Evolutionary conservation across 768 basidiomycete genomes (phyloP).

Genomic region (Lactarius pseudohatsudake): DNA sequence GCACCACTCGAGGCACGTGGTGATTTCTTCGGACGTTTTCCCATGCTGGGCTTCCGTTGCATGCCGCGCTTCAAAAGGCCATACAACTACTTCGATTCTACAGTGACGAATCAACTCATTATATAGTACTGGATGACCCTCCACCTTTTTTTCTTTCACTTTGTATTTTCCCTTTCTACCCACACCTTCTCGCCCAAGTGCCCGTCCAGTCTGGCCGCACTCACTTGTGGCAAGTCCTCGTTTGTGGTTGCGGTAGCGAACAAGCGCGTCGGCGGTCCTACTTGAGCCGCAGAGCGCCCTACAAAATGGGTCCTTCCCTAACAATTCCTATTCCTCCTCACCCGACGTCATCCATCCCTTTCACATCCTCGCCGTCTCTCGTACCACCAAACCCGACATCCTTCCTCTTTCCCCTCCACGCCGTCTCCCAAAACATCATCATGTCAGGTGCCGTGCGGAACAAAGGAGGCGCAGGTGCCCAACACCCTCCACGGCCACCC

Average conservation of each 20-base stretch:
- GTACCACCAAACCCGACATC: not conserved
- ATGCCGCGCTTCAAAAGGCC: too few relatives aligned
- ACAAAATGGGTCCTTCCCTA: slow-evolving; percentile 25
- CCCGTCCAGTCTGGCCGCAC: not conserved
- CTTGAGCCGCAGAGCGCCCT: slow-evolving; percentile 13
- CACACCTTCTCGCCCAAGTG: not conserved
- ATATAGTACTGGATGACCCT: not conserved
- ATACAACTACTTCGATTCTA: too few relatives aligned
- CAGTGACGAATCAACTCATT: too few relatives aligned
- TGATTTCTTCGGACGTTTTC: too few relatives aligned
- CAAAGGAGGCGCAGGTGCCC: slow-evolving; percentile 16
- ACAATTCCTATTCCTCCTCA: not conserved
- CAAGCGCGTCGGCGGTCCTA: slow-evolving; percentile 6
- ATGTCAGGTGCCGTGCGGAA: slow-evolving; percentile 19
- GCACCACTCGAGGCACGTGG: too few relatives aligned
- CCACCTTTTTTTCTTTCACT: slow-evolving; percentile 1
- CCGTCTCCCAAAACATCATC: slow-evolving; percentile 1
- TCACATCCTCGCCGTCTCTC: slow-evolving; percentile 3
- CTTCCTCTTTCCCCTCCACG: not conserved
- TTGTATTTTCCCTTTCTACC: not conserved
- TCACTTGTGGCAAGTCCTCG: slow-evolving; percentile 12
- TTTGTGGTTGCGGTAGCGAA: slow-evolving; percentile 7
- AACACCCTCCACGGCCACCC: slow-evolving; percentile 40
- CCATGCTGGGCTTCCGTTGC: too few relatives aligned
- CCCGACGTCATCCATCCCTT: slow-evolving; percentile 3